Evolutionary conservation across 2,329 filamentous ascomycete species (phyloP).

Genomic region (Remersonia thermophila): DNA sequence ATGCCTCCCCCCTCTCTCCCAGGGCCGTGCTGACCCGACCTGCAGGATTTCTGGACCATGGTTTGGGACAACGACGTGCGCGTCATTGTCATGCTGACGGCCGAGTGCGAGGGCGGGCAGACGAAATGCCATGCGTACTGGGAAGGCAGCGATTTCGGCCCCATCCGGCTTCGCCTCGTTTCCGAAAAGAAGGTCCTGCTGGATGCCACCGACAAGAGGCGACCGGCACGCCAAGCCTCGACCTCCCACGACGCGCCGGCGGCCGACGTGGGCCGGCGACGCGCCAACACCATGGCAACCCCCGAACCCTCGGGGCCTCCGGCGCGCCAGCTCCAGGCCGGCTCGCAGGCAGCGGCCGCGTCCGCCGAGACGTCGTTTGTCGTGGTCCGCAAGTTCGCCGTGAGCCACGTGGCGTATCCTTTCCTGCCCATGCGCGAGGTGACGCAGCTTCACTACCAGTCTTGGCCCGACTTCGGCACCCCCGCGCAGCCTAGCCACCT

Average conservation of each 20-base stretch:
- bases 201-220: conserved; percentile 45
- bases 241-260: conserved; percentile 6
- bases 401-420: conserved; percentile 64
- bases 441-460: conserved; percentile 84
- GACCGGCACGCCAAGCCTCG: conserved; percentile 16
- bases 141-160: conserved; percentile 66
- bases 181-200: conserved; percentile 75
- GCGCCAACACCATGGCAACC: conserved; percentile 42
- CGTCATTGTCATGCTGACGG: conserved; percentile 92
- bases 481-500: conserved; percentile 82
- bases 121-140: conserved; percentile 94
- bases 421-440: conserved; percentile 84
- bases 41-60: conserved; percentile 91
- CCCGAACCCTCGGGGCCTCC: conserved; percentile 9
- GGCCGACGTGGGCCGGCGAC: conserved; percentile 33
- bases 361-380: conserved; percentile 58
- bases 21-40: conserved; percentile 18
- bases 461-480: conserved; percentile 96
- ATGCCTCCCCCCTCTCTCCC: no score
- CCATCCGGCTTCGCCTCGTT: conserved; percentile 60
- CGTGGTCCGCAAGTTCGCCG: conserved; percentile 72
- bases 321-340: conserved; percentile 42
- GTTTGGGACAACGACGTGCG: conserved; percentile 95
- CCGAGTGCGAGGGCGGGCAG: conserved; percentile 84
- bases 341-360: conserved; percentile 24